Evolutionary conservation across 768 basidiomycete genomes (phyloP).

Genomic region (Pluteus cervinus): DNA sequence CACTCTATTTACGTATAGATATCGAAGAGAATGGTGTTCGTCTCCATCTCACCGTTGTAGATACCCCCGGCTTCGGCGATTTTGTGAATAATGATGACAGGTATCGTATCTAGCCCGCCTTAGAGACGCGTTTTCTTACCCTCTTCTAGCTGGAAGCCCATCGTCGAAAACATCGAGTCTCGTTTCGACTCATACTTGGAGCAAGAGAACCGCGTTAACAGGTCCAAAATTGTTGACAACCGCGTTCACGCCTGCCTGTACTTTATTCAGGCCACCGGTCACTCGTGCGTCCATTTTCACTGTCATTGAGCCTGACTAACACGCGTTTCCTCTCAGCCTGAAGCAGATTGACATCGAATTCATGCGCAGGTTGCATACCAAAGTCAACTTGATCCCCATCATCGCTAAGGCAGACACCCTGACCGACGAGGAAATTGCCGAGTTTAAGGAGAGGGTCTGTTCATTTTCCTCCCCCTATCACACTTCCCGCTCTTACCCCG

Average conservation of each 20-base stretch:
- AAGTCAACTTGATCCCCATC: constrained; percentile 97
- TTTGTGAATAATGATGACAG: constrained; percentile 99
- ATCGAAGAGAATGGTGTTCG: constrained; percentile 99
- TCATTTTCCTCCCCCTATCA: constrained; percentile 1
- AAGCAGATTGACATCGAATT: constrained; percentile 99
- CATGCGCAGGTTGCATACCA: constrained; percentile 95
- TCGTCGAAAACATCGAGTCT: constrained; percentile 96
- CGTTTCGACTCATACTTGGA: constrained; percentile 97
- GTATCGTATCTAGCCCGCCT: constrained; percentile 33
- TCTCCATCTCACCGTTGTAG: constrained; percentile 96
- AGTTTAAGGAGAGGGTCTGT: constrained; percentile 89
- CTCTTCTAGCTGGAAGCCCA: constrained; percentile 85
- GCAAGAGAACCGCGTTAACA: constrained; percentile 97
- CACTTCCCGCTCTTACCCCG: constrained; percentile 5
- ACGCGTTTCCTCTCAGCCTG: constrained; percentile 47
- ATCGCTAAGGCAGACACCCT: constrained; percentile 98
- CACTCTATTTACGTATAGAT: constrained; percentile 48
- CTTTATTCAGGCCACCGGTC: constrained; percentile 98
- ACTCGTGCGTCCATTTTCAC: constrained; percentile 64
- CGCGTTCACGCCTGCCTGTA: constrained; percentile 98
- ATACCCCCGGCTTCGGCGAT: constrained; percentile 98
- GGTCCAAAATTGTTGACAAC: constrained; percentile 91
- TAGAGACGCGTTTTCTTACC: constrained; percentile 15
- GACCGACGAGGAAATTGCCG: constrained; percentile 90
- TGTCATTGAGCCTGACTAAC: constrained; percentile 1